These are phyloP conservation scores for Shiraia bambusicola DNA, from an alignment of 2,329 filamentous ascomycete species.

Conservation along the genomic window DNA sequence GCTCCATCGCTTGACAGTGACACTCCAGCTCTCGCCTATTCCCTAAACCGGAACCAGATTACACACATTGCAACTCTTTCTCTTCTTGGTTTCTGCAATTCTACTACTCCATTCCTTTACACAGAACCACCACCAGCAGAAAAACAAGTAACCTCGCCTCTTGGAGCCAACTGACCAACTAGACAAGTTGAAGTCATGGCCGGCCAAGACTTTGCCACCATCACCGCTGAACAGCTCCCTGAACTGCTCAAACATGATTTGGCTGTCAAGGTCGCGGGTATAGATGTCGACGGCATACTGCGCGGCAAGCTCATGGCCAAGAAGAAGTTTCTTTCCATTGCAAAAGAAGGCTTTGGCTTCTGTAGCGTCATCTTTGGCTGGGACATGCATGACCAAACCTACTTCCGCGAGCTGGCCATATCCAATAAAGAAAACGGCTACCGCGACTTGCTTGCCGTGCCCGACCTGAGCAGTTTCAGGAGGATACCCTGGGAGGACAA, in stretches of 20 bases:
- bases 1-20: constrained; percentile 17
- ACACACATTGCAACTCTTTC: background rate
- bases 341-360: constrained; percentile 82
- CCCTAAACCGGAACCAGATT: constrained; percentile 11
- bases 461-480: constrained; percentile 75
- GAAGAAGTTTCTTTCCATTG: constrained; percentile 85
- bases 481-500: constrained; percentile 90
- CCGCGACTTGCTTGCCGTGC: constrained; percentile 77
- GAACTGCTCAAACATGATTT: constrained; percentile 68
- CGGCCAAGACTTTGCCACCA: constrained; percentile 29
- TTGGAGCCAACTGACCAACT: background rate
- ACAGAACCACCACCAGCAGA: constrained; percentile 6
- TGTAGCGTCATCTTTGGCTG: constrained; percentile 94
- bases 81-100: background rate
- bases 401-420: constrained; percentile 79
- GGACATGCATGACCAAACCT: constrained; percentile 96
- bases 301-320: constrained; percentile 91
- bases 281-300: constrained; percentile 84
- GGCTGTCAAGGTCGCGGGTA: constrained; percentile 82
- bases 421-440: constrained; percentile 92
- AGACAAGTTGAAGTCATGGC: constrained; percentile 7
- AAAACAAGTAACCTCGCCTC: background rate
- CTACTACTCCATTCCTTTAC: constrained; percentile 7
- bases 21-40: constrained; percentile 3
- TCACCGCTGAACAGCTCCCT: constrained; percentile 67